phyloP scores from a whole-genome alignment of 108 stramenopile genomes.

The Discostella pseudostelligera region DNA sequence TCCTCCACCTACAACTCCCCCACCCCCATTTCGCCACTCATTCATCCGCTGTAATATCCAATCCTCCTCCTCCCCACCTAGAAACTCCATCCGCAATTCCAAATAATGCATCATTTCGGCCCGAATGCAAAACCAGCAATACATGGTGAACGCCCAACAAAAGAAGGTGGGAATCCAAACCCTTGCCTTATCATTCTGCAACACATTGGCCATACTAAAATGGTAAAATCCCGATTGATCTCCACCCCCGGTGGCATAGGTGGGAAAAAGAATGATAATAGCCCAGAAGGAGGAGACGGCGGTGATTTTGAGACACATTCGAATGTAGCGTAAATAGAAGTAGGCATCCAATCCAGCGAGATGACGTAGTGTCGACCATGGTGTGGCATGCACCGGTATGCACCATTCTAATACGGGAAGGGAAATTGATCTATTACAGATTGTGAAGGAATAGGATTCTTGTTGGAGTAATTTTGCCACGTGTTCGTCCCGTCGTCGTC shows the following conservation, averaged over 20 bases:
- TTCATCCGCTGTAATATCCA: not conserved
- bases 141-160: constrained; percentile 79
- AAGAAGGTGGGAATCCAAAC: constrained; percentile 89
- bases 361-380: constrained; percentile 43
- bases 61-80: constrained; percentile 56
- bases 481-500: not conserved
- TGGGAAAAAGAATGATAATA: constrained; percentile 63
- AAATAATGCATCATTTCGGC: constrained; percentile 86
- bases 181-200: constrained; percentile 48
- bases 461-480: not conserved
- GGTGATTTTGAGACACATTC: constrained; percentile 82
- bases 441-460: not conserved
- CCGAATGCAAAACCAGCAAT: constrained; percentile 80
- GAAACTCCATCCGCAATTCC: constrained; percentile 77
- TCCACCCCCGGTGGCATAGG: constrained; percentile 70
- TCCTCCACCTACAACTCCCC: constrained; percentile 7
- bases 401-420: constrained; percentile 35
- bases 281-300: constrained; percentile 83
- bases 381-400: constrained; percentile 34
- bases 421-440: not conserved
- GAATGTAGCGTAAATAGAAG: constrained; percentile 86
- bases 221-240: constrained; percentile 79
- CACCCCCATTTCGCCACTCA: not conserved
- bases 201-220: constrained; percentile 81
- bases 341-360: constrained; percentile 88